Percentiles rank a stretch among this genome's conserved stretches.
These are phyloP conservation scores for Clavaria fumosa DNA, from an alignment of 768 basidiomycete genomes.

Conservation along the genomic window DNA sequence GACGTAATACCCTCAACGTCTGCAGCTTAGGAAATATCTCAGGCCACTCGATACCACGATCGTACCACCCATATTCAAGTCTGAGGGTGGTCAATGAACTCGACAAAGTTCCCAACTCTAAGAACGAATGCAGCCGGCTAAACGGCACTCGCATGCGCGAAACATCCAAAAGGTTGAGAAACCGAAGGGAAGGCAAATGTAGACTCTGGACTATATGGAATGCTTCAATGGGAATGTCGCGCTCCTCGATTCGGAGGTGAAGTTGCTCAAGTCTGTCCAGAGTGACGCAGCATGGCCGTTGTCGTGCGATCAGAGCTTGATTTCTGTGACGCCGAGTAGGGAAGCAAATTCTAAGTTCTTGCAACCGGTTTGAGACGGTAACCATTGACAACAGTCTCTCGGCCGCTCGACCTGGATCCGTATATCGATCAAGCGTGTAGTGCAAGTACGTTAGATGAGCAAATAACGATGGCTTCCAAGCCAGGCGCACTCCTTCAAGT, in stretches of 20 bases:
- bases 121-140: slow-evolving; percentile 30
- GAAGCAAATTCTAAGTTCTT: too few species aligned
- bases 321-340: too few species aligned
- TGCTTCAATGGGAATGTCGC: slow-evolving; percentile 48
- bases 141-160: slow-evolving; percentile 24
- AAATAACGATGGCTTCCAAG: too few species aligned
- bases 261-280: slow-evolving; percentile 34
- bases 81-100: slow-evolving; percentile 24
- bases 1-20: background rate
- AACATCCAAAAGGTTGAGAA: slow-evolving; percentile 33
- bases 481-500: too few species aligned
- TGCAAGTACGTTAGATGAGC: too few species aligned
- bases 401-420: too few species aligned
- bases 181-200: slow-evolving; percentile 30
- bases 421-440: too few species aligned
- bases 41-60: slow-evolving; percentile 12
- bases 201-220: slow-evolving; percentile 35
- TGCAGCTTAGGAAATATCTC: background rate
- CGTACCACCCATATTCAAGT: slow-evolving; percentile 34
- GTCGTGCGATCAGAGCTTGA: too few species aligned
- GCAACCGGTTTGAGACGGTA: too few species aligned
- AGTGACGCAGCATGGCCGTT: slow-evolving; percentile 21
- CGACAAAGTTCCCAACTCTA: slow-evolving; percentile 28
- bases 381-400: too few species aligned
- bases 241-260: slow-evolving; percentile 33